phyloP scores from a whole-genome alignment of 2,329 filamentous ascomycete genomes.

The Paecilomyces dactylethromorphus region DNA sequence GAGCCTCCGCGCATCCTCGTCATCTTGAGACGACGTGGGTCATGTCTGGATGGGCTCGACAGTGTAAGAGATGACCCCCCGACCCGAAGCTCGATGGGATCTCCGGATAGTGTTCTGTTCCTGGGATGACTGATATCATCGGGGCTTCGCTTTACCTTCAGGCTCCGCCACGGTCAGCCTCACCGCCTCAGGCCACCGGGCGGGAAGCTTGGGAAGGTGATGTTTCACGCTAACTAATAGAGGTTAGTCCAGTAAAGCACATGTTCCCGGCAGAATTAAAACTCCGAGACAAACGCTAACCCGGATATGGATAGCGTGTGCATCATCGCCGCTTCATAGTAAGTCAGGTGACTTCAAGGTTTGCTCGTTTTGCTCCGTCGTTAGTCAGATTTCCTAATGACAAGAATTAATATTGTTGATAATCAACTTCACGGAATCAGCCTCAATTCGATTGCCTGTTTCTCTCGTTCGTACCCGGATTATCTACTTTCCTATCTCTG shows the following conservation, averaged over 20 bases:
- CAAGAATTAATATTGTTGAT: not conserved
- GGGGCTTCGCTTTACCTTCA: not conserved
- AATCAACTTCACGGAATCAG: not conserved
- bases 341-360: not conserved
- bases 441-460: not conserved
- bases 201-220: too few relatives aligned
- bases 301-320: not conserved
- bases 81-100: not conserved
- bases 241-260: not conserved
- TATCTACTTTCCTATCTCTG: not conserved
- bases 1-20: conserved; percentile 37
- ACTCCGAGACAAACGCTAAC: not conserved
- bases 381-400: not conserved
- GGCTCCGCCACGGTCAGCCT: not conserved
- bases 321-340: not conserved
- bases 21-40: conserved; percentile 23
- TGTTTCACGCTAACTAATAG: not conserved
- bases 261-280: not conserved
- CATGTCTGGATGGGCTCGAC: conserved; percentile 16
- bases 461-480: not conserved
- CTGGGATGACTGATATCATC: conserved; percentile 16
- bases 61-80: not conserved
- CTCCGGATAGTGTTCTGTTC: not conserved
- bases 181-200: conserved; percentile 8
- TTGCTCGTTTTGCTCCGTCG: not conserved